A percentile compares a stretch with the other conserved stretches of the same genome.
phyloP scores from a whole-genome alignment of 495 filamentous ascomycete species.

The Penicillium samsonianum region DNA sequence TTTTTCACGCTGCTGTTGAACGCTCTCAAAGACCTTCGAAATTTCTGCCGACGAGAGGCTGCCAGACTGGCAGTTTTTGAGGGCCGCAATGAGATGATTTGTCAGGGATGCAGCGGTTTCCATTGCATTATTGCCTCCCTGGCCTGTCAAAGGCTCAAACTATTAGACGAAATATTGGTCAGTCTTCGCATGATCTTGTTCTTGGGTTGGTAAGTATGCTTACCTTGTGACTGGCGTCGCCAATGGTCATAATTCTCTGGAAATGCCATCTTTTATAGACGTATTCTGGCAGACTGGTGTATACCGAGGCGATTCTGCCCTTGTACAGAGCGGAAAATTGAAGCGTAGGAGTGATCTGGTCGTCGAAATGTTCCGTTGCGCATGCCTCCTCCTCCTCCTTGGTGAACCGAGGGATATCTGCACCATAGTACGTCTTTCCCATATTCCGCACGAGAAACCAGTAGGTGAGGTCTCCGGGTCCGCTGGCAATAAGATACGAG shows the following conservation, averaged over 20 bases:
- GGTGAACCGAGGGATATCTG: conserved; percentile 41
- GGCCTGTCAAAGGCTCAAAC: conserved; percentile 25
- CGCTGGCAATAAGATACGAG: conserved; percentile 27
- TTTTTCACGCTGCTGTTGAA: conserved; percentile 18
- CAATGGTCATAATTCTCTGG: conserved; percentile 25
- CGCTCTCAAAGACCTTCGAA: conserved; percentile 14
- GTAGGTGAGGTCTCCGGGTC: conserved; percentile 24
- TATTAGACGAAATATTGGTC: conserved; percentile 1
- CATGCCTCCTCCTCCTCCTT: conserved; percentile 27
- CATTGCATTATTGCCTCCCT: conserved; percentile 43
- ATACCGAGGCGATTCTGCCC: conserved; percentile 14
- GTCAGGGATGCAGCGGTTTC: conserved; percentile 42
- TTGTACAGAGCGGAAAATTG: conserved; percentile 23
- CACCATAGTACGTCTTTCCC: conserved; percentile 26
- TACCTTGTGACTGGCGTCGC: conserved; percentile 34
- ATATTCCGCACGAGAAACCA: conserved; percentile 29
- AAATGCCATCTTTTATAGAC: conserved; percentile 31
- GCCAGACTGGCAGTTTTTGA: neutral
- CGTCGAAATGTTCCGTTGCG: conserved; percentile 27
- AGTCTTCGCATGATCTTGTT: neutral
- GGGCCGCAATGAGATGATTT: conserved; percentile 26
- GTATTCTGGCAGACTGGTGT: conserved; percentile 25
- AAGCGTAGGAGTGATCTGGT: conserved; percentile 30
- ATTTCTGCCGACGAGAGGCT: conserved; percentile 15
- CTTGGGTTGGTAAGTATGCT: neutral